These are phyloP conservation scores for Jimgerdemannia lactiflua DNA, from an alignment of 192 early-diverging fungal species.

Conservation along the genomic window DNA sequence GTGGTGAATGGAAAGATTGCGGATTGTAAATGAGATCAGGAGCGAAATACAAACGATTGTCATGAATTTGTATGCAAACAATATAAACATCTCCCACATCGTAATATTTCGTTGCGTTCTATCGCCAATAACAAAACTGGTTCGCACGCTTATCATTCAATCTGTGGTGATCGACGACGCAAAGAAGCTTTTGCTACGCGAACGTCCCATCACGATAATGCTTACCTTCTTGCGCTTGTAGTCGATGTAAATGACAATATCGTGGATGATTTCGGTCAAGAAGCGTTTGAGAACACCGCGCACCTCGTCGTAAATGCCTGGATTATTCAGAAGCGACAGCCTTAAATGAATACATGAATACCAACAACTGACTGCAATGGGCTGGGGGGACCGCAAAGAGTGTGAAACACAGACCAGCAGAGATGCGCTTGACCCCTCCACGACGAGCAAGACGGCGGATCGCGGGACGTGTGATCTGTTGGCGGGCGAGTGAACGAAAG, in stretches of 20 bases:
- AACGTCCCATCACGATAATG: too few relatives aligned
- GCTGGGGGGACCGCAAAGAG: background rate
- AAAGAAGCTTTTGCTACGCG: too few relatives aligned
- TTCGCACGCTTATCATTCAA: too few relatives aligned
- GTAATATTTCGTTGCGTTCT: too few relatives aligned
- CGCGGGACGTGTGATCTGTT: constrained; percentile 46
- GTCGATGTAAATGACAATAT: constrained; percentile 97
- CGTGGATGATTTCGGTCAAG: constrained; percentile 98
- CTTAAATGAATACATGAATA: background rate
- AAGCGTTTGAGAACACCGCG: constrained; percentile 97
- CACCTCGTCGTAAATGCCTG: constrained; percentile 94
- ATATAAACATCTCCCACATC: too few relatives aligned
- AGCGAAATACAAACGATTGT: too few relatives aligned
- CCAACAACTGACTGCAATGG: background rate
- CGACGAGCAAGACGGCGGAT: constrained; percentile 98
- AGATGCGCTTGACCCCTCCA: constrained; percentile 99
- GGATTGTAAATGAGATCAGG: too few relatives aligned
- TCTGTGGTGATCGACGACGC: too few relatives aligned
- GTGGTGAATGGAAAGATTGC: too few relatives aligned
- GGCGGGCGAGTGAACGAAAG: too few relatives aligned
- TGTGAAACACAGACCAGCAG: constrained; percentile 61
- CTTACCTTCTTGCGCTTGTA: constrained; percentile 85
- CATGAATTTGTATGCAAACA: too few relatives aligned
- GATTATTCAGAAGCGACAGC: constrained; percentile 1
- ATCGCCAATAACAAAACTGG: too few relatives aligned